Base-by-base conservation (phyloP, 306 rosid genomes). In the Malus orientalis region DNA sequence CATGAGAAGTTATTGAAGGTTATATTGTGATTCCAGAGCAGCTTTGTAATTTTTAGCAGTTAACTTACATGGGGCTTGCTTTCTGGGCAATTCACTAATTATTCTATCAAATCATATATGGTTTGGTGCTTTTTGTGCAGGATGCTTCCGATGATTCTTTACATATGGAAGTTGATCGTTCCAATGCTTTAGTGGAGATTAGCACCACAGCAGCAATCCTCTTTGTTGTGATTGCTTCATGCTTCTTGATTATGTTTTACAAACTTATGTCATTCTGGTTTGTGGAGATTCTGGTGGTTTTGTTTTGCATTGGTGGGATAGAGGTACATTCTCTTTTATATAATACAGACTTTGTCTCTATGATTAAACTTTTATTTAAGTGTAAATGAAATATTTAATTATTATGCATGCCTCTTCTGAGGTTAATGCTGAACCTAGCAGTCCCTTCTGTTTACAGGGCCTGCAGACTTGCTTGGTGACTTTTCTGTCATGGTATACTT, bases 391-490 rank as follows among this genome's bases (percentile, higher is more conserved):
- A 33, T 38, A 9, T 20, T 15, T 51, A 51, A 47, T 12, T 47
- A 62, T 27, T 44, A 20, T 62, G 11, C 20, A 20, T 4, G 0
- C 1, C 47, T 55, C 22, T 6, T 44, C 40, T 59, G 23, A 49
- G 67, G 65, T 55, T 49, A 36, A 38, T 72, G 73, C 80, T 82
- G 70, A 88, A 75, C 61, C 59, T 38, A 75, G 62, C 78, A 14
- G 78, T 76, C 33, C 72, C 61, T 75, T 66, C 84, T 42, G 61
- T 69, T 80, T 80, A 58, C 93, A 96, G 99, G 99, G 99, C 73
- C 87, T 96, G 78, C 99, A 96, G 90, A 96, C 99, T 76, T 96
- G 99, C 86, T 87, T 93, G 89, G 97, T 89, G 85, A 87, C 97
- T 81, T 79, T 93, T 74, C 75, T 96, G 32, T 91, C 97, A 73